Base-by-base conservation (phyloP, 805 yeast genomes). In the Yamadazyma sp. region DNA sequence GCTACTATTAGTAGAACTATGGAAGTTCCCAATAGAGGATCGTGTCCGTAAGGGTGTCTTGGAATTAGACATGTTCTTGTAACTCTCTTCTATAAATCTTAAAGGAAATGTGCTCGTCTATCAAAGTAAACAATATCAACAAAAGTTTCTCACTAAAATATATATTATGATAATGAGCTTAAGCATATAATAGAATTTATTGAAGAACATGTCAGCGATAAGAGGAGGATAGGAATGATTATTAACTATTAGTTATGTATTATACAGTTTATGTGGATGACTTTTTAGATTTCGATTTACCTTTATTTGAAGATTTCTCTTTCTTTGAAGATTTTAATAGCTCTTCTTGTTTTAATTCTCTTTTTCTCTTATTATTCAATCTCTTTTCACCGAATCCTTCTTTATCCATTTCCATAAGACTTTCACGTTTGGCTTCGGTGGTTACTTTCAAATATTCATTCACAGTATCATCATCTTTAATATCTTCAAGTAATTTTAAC, bases 361-460 rank as follows among this genome's bases (percentile, higher is more conserved):
- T 23, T 17, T 71, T 74, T 31, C 56, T 59, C 50, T 69, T 74
- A 45, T 78, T 76, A 27, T 64, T 73, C 49, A 66, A 70, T 44
- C 68, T 70, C 47, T 73, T 73, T 49, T 86, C 95, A 9, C 97
- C 96, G 56, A 89, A 91, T 14, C 78, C 75, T 42, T 86, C 96
- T 43, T 76, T 77, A 43, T 91, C 97, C 96, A 93, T 88, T 24
- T 86, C 96, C 85, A 91, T 78, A 36, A 83, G 56, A 3, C 96
- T 85, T 56, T 89, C 96, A 47, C 96, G 75, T 62, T 86, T 87
- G 13, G 98, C 97, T 23, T 73, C 76, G 22, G 89, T 80, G 1
- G 84, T 82, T 30, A 72, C 69, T 36, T 75, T 79, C 43, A 93
- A 67, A 2, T 88, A 78, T 30, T 77, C 74, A 44, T 82, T 79